A percentile compares a stretch with the other conserved stretches of the same genome.
These are phyloP conservation scores for Venturia pyrina DNA, from an alignment of 2,329 filamentous ascomycete genomes.

Conservation along the genomic window DNA sequence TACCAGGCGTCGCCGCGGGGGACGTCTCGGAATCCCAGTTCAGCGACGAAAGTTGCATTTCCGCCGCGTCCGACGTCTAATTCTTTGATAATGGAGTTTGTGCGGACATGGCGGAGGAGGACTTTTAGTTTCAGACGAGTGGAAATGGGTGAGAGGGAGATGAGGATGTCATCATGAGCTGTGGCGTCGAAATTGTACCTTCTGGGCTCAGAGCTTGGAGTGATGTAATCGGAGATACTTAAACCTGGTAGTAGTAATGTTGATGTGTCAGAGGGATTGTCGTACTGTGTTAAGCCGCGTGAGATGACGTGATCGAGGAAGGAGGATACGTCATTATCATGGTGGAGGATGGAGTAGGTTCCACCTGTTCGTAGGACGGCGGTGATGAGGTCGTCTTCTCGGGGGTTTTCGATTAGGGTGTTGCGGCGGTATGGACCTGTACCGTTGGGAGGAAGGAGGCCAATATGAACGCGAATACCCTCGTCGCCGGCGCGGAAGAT, in stretches of 20 bases:
- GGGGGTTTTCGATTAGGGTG: constrained; percentile 9
- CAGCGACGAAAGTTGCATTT: constrained; percentile 16
- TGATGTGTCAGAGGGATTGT: constrained; percentile 19
- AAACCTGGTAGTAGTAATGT: constrained; percentile 17
- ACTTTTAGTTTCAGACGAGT: constrained; percentile 15
- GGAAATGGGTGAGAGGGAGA: constrained; percentile 17
- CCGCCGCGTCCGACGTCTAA: constrained; percentile 16
- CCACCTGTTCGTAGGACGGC: constrained; percentile 19
- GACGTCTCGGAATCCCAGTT: constrained; percentile 17
- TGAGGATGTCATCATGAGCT: constrained; percentile 15
- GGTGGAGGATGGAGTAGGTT: constrained; percentile 18
- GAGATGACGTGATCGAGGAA: constrained; percentile 19
- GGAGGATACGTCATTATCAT: constrained; percentile 13
- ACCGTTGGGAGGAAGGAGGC: constrained; percentile 15
- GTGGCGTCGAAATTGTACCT: constrained; percentile 18
- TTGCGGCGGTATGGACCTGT: not conserved
- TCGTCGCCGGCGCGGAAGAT: constrained; percentile 18
- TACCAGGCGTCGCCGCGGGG: constrained; percentile 20
- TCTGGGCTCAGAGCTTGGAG: constrained; percentile 16
- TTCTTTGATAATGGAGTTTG: constrained; percentile 17
- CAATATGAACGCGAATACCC: constrained; percentile 18
- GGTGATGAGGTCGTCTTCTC: constrained; percentile 18
- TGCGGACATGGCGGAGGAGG: constrained; percentile 16
- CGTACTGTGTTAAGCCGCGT: constrained; percentile 18
- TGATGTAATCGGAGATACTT: constrained; percentile 17